Conservation (phyloP, 1,284 basidiomycete species). For the Leccinum subrobustum region DNA sequence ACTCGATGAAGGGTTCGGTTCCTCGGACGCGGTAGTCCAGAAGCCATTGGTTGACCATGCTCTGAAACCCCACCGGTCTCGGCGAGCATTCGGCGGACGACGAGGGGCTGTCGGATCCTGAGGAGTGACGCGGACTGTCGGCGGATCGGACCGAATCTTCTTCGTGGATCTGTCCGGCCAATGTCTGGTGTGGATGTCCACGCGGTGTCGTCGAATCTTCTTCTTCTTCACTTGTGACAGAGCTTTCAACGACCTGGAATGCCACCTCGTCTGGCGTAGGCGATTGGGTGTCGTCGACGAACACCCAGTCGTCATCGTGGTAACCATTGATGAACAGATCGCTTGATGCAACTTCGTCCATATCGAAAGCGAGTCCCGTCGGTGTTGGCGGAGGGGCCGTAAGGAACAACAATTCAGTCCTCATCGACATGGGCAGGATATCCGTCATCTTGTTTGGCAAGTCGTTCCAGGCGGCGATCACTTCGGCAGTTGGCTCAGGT, state of each 20-base stretch:
- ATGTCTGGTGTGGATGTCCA: background rate
- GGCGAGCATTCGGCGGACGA: slow-evolving; percentile 8
- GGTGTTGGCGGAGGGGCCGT: slow-evolving; percentile 25
- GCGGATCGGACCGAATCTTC: background rate
- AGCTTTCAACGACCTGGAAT: background rate
- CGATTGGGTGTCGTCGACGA: slow-evolving; percentile 1
- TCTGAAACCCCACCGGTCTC: slow-evolving; percentile 13
- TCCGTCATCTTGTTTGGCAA: slow-evolving; percentile 24
- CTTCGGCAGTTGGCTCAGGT: slow-evolving; percentile 15
- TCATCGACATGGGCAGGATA: slow-evolving; percentile 9
- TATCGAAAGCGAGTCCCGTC: background rate
- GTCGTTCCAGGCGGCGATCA: slow-evolving; percentile 21
- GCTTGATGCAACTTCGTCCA: slow-evolving; percentile 3
- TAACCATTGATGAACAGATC: background rate
- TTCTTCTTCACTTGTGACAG: background rate
- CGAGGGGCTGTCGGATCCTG: slow-evolving; percentile 12
- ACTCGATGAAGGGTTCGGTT: slow-evolving; percentile 17
- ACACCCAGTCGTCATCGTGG: slow-evolving; percentile 1
- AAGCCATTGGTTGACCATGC: slow-evolving; percentile 18
- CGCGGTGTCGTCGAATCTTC: background rate
- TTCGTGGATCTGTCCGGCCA: background rate
- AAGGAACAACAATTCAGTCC: background rate
- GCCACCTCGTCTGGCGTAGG: slow-evolving; percentile 2
- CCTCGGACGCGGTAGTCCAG: slow-evolving; percentile 23
- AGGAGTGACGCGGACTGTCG: slow-evolving; percentile 3